Percentiles rank a stretch among this genome's conserved stretches.
phyloP scores from a whole-genome alignment of 345 rosid species.

The Populus pruinosa region DNA sequence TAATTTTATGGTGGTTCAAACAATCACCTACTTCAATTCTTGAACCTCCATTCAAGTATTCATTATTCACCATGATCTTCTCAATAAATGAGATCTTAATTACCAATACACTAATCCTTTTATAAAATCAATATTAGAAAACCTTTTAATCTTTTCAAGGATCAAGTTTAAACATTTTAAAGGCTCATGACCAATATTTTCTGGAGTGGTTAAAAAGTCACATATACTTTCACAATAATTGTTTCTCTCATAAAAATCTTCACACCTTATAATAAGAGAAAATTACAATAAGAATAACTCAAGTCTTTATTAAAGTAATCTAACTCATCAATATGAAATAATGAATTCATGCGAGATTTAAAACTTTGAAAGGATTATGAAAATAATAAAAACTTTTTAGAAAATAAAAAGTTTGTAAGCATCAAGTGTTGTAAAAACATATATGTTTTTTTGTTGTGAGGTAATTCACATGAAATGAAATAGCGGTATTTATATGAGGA shows the following conservation, averaged over 20 bases:
- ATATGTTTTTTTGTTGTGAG: too few relatives aligned
- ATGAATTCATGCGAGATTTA: not conserved
- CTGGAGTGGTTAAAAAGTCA: not conserved
- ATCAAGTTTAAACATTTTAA: too few relatives aligned
- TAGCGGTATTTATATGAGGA: not conserved
- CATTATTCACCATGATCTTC: fast-evolving
- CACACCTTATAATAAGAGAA: too few relatives aligned
- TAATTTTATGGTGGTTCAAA: too few relatives aligned
- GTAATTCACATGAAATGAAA: not conserved
- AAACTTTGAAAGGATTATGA: not conserved
- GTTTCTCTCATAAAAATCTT: too few relatives aligned
- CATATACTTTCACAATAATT: not conserved
- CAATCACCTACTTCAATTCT: too few relatives aligned
- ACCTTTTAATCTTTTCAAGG: too few relatives aligned
- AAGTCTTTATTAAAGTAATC: too few relatives aligned
- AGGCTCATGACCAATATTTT: not conserved
- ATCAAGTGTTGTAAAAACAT: not conserved
- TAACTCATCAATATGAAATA: too few relatives aligned
- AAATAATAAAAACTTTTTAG: not conserved
- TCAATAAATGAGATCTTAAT: fast-evolving
- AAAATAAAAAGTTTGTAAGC: fast-evolving
- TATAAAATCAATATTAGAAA: not conserved
- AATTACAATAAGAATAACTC: too few relatives aligned
- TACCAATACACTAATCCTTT: not conserved
- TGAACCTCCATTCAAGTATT: too few relatives aligned